Evolutionary conservation across 352 stramenopile genomes (phyloP), one percentile per base, ranked within the genome.

Genomic region (Pythium sukuiense): DNA sequence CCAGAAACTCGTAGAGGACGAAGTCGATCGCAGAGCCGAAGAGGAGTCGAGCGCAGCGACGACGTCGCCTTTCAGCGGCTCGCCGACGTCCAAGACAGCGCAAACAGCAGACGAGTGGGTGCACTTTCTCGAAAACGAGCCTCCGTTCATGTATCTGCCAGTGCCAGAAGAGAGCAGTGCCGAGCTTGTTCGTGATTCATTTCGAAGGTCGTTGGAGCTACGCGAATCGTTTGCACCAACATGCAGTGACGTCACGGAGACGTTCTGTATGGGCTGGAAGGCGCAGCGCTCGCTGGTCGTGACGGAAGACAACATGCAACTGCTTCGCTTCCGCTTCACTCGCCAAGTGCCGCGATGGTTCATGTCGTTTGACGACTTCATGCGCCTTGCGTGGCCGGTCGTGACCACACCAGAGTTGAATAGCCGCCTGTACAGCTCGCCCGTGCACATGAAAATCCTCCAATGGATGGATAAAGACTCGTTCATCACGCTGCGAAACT

Each of bases 271-370:
- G 30, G 68, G 68, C 16, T 74, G 68, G 68, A 29, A 41, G 4
- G 58, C 68, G 7, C 52, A 70, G 46, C 68, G 63, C 12, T 67
- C 62, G 27, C 27, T 74, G 7, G 50, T 48, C 5, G n/a, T 14
- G 53, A 64, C 37, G 2, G 13, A 50, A 7, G 39, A 64, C 8
- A 18, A 61, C 32, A 59, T 59, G 45, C 54, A 55, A 8, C 26
- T 74, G 16, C 50, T 74, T 13, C 68, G 62, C 1, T 70, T 74
- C 18, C 68, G 68, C 0, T 74, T 74, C 32, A 68, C 59, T n/a
- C 55, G 58, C 16, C 52, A 55, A 35, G 58, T 74, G 14, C 62
- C 62, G 5, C 49, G 62, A 7, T 66, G 58, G 41, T 66, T 63
- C 39, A 59, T 66, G 58, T 14, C 29, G 37, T 18, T 74, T 6